These are phyloP conservation scores for Paramecium caudatum DNA, from an alignment of 73 alveolate genomes.

Conservation along the genomic window DNA sequence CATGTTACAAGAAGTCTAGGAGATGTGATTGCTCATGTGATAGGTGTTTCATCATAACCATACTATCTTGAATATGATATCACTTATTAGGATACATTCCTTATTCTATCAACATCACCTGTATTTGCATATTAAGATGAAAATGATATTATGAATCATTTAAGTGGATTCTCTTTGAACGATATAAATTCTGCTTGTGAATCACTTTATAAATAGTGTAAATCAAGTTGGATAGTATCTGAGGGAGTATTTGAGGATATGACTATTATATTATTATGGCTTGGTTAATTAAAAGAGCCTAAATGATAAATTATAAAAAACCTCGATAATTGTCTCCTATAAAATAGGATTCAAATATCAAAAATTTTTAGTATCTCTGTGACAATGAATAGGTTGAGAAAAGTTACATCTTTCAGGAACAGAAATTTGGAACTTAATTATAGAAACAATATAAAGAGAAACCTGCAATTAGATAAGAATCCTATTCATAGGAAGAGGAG, in stretches of 20 bases:
- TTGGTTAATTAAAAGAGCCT: conserved; percentile 55
- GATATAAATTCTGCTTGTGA: conserved; percentile 59
- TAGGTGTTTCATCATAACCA: conserved; percentile 84
- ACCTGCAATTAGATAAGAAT: too few species aligned
- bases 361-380: conserved; percentile 33
- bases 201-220: conserved; percentile 30
- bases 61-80: conserved; percentile 36
- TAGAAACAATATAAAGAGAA: too few species aligned
- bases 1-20: conserved; percentile 83
- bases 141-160: conserved; percentile 16
- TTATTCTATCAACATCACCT: conserved; percentile 77
- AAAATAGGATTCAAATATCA: background rate
- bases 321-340: background rate
- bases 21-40: conserved; percentile 84
- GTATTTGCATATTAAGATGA: background rate
- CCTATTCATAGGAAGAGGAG: background rate
- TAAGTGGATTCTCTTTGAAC: conserved; percentile 17
- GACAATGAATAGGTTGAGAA: background rate
- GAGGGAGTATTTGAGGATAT: conserved; percentile 48
- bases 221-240: conserved; percentile 16
- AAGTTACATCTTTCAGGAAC: background rate
- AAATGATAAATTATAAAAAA: conserved; percentile 40
- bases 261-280: conserved; percentile 62
- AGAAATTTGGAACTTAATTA: background rate
- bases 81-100: conserved; percentile 70